Base-by-base conservation (phyloP, 1,284 basidiomycete genomes). In the Apiotrichum mycotoxinovorans region DNA sequence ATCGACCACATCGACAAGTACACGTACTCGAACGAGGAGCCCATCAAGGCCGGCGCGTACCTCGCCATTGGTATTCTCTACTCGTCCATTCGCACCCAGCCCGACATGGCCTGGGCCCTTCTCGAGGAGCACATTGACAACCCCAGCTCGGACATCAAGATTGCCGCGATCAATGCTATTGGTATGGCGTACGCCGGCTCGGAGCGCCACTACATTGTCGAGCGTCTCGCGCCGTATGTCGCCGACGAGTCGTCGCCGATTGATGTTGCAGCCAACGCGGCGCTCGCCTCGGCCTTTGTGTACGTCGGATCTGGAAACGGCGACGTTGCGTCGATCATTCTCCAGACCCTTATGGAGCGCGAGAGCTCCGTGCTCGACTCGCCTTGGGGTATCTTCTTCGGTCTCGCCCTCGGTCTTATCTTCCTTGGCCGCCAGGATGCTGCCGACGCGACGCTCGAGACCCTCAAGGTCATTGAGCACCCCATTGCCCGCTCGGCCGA, bases 1-100 rank as follows among this genome's bases (percentile, higher is more conserved):
- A 82, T 98, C 56, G 88, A 87, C 73, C 90, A 95, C 68, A 88
- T 98, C 65, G 96, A 99, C 82, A 97, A 94, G 78, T 98, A 97
- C 79, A 92, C 94, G 4, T 98, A 98, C 78, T 93, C 91, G 0
- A 80, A 88, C 10, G 95, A 98, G 69, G 96, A 99, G 75, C 83
- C 94, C 74, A 97, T 98, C 82, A 98, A 98, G 84, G 91, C 95
- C 25, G 96, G 96, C 57, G 93, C 95, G 1, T 84, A 97, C 56
- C 84, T 99, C 33, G 96, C 96, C 0, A 97, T 89, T 41, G 96
- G 96, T 63, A 87, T 98, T 62, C 81, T 98, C 30, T 94, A 94
- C 76, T 87, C 87, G 20, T 87, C 89, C 57, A 86, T 98, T 20
- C 87, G 91, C 52, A 91, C 91, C 3, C 95, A 98, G 77, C 87